These are phyloP conservation scores for Diaporthe nobilis DNA, from an alignment of 2,329 filamentous ascomycete species.

Conservation along the genomic window DNA sequence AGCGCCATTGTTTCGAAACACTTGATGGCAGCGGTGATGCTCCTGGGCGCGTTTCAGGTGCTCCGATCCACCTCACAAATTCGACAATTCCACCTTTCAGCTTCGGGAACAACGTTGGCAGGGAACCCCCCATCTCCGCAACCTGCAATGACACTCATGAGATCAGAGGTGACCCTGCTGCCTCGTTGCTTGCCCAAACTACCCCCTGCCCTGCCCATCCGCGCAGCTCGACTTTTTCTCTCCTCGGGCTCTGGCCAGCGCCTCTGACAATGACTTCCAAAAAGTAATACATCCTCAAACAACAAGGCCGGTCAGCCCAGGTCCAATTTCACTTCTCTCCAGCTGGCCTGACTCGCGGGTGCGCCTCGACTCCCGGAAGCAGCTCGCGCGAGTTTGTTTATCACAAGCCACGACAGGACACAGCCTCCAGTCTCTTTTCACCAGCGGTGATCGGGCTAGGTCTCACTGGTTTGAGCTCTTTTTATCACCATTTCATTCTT, in stretches of 20 bases:
- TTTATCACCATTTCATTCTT: constrained; percentile 23
- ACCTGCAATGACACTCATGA: constrained; percentile 40
- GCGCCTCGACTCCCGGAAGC: constrained; percentile 31
- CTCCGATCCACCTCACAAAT: constrained; percentile 42
- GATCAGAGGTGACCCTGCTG: constrained; percentile 40
- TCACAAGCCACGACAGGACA: constrained; percentile 33
- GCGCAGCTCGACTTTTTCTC: constrained; percentile 35
- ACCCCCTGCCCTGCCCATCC: constrained; percentile 32
- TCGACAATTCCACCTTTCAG: constrained; percentile 40
- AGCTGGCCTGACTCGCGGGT: constrained; percentile 40
- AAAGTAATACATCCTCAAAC: constrained; percentile 35
- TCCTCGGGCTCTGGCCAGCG: constrained; percentile 26
- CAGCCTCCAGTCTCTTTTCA: constrained; percentile 27
- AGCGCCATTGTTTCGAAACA: constrained; percentile 43
- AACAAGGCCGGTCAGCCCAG: constrained; percentile 37
- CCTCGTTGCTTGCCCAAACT: constrained; percentile 38
- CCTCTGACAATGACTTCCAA: constrained; percentile 34
- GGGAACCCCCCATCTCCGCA: constrained; percentile 24
- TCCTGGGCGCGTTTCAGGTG: constrained; percentile 49
- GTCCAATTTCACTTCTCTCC: constrained; percentile 41
- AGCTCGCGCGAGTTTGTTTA: constrained; percentile 25
- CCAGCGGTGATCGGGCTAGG: constrained; percentile 32
- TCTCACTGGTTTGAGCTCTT: constrained; percentile 41
- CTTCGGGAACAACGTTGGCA: constrained; percentile 36
- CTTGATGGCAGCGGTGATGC: constrained; percentile 43